Evolutionary conservation across 768 basidiomycete species (phyloP).

Genomic region (Suillus variegatus): DNA sequence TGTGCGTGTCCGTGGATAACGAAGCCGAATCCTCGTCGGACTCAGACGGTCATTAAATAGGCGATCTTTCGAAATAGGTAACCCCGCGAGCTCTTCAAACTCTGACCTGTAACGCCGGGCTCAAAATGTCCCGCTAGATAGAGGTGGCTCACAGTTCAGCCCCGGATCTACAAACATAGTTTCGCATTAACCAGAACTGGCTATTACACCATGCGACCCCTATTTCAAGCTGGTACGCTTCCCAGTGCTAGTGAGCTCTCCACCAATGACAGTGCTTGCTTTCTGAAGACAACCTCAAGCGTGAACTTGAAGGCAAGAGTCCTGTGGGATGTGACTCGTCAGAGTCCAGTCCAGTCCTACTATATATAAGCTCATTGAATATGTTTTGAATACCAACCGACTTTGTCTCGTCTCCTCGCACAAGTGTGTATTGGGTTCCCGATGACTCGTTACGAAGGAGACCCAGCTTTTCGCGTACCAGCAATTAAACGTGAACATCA

Average conservation of each 20-base stretch:
- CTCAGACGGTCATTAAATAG: not conserved
- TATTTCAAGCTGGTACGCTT: not conserved
- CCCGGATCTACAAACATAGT: not conserved
- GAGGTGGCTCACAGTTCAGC: constrained; percentile 4
- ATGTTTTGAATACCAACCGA: not conserved
- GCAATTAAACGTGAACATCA: not conserved
- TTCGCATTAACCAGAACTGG: not conserved
- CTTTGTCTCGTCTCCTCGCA: not conserved
- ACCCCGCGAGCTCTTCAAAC: not conserved
- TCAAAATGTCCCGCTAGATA: not conserved
- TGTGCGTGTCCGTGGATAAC: not conserved
- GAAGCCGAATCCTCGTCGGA: not conserved
- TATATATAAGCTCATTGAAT: not conserved
- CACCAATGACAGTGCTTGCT: not conserved
- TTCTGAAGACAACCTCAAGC: not conserved
- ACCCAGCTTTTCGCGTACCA: not conserved
- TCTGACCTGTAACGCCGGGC: not conserved
- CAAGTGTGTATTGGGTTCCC: no score
- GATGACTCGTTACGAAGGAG: not conserved
- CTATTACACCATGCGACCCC: not conserved
- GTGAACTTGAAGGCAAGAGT: not conserved
- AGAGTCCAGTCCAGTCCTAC: not conserved
- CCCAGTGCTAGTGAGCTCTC: not conserved
- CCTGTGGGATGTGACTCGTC: not conserved
- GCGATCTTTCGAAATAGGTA: not conserved